Evolutionary conservation across 2,329 filamentous ascomycete genomes (phyloP), one percentile per base, ranked within the genome.

Genomic region (Aureobasidium mangrovei): DNA sequence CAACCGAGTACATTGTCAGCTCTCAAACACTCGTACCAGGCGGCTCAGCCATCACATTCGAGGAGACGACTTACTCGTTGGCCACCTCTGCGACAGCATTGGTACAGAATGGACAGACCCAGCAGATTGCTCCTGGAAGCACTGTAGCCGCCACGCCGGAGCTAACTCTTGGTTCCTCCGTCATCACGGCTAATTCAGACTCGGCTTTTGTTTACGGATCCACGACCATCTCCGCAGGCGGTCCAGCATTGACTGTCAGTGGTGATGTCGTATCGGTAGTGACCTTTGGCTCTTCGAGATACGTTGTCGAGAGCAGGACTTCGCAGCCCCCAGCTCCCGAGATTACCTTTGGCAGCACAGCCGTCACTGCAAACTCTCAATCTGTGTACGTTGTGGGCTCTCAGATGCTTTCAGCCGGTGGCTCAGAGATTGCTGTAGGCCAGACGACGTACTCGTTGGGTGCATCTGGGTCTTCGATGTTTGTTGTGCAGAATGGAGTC

Each of bases 11-110:
- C n/a, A 43, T 58, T 5, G 41, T 60, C 8, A 54, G 47, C 24
- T 51, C 53, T 3, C 57, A 57, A 18, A 60, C 58, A 7, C 49
- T 60, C 7, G 40, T 35, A 7, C 33, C 56, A 1, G 56, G 58
- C 8, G 57, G 56, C 2, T 56, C 51, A 8, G 51, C 49, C 39
- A 44, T 57, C 33, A 53, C 56, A 7, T 4, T 49, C n/a, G 46
- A 36, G 7, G 28, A 49, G 18, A 40, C 46, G 1, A 40, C 46
- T 7, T 49, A 49, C 36, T 49, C 35, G 12, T 36, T 49, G 6
- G 35, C 28, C 18, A 24, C 46, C 12, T 49, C 36, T 9, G 33
- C 27, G 7, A 39, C 26, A 12, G 45, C 45, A 9, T 9, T 48
- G 4, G 4, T 48, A 4, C 26, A 31, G 26, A 39, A 48, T 9